phyloP scores from a whole-genome alignment of 2,329 filamentous ascomycete genomes.

The Dactylellina parvicollis region DNA sequence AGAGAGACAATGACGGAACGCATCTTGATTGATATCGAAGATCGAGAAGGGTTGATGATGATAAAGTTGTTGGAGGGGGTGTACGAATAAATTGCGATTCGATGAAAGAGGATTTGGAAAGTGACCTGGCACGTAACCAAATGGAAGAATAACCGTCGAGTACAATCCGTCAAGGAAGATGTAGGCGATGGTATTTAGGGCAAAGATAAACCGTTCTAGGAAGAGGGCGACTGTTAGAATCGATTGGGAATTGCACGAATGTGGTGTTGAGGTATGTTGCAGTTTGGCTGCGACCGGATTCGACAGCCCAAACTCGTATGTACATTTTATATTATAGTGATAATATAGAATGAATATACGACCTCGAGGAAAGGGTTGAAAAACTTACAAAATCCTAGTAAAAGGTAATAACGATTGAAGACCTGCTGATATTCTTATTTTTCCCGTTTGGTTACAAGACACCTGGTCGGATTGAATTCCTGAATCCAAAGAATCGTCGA shows the following conservation, averaged over 20 bases:
- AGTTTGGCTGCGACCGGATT: background rate
- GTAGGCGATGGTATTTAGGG: constrained; percentile 28
- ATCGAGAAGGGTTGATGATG: constrained; percentile 21
- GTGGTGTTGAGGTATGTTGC: background rate
- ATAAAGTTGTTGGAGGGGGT: constrained; percentile 16
- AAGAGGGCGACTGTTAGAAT: constrained; percentile 35
- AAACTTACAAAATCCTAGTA: constrained; percentile 40
- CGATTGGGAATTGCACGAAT: background rate
- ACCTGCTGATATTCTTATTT: constrained; percentile 30
- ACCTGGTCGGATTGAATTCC: constrained; percentile 46
- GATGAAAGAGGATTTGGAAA: constrained; percentile 51
- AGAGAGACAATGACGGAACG: constrained; percentile 46
- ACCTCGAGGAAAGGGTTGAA: background rate
- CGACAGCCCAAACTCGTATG: background rate
- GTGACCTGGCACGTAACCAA: constrained; percentile 53
- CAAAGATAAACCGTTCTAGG: constrained; percentile 47
- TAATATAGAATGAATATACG: constrained; percentile 10
- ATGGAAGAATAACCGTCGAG: constrained; percentile 27
- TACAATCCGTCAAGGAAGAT: constrained; percentile 51
- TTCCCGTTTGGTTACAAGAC: constrained; percentile 40
- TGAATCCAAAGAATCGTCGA: constrained; percentile 40
- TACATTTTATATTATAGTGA: no score
- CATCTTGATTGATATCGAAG: constrained; percentile 32
- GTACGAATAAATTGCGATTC: constrained; percentile 21
- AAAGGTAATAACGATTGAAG: constrained; percentile 33